A percentile compares a stretch with the other conserved stretches of the same genome.
Conservation (phyloP, 371 early-diverging fungal species). For the Mucor irregularis region DNA sequence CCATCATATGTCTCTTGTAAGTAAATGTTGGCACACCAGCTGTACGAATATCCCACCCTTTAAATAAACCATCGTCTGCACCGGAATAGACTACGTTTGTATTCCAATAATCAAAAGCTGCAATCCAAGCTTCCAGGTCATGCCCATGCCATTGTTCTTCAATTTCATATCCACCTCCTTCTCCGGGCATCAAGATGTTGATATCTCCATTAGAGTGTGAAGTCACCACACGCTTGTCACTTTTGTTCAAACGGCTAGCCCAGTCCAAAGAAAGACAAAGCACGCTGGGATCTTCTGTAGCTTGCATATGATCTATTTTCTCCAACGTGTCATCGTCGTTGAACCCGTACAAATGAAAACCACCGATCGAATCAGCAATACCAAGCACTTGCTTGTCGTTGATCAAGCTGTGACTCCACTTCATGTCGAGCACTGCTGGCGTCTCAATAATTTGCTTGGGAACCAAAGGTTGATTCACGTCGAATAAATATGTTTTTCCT, state of each 20-base stretch:
- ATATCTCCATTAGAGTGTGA: slow-evolving; percentile 74
- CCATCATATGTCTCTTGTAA: slow-evolving; percentile 64
- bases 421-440: slow-evolving; percentile 82
- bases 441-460: slow-evolving; percentile 58
- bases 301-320: slow-evolving; percentile 32
- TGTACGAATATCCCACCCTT: slow-evolving; percentile 84
- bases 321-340: slow-evolving; percentile 35
- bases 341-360: slow-evolving; percentile 51
- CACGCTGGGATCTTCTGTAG: slow-evolving; percentile 45
- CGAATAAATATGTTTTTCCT: slow-evolving; percentile 38
- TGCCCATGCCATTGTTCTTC: slow-evolving; percentile 74
- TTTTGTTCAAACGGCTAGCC: slow-evolving; percentile 65
- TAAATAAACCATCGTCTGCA: slow-evolving; percentile 82
- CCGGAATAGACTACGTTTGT: slow-evolving; percentile 67
- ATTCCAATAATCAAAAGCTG: slow-evolving; percentile 80
- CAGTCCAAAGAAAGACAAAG: slow-evolving; percentile 92
- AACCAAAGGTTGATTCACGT: slow-evolving; percentile 13
- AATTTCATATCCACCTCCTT: slow-evolving; percentile 31
- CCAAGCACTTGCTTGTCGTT: slow-evolving; percentile 50
- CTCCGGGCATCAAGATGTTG: slow-evolving; percentile 39
- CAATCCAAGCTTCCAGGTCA: slow-evolving; percentile 92
- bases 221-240: slow-evolving; percentile 44
- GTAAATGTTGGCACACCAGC: slow-evolving; percentile 12
- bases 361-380: slow-evolving; percentile 67
- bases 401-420: slow-evolving; percentile 70